Evolutionary conservation across 2,329 filamentous ascomycete species (phyloP).

Genomic region (Acrocalymma vagum): DNA sequence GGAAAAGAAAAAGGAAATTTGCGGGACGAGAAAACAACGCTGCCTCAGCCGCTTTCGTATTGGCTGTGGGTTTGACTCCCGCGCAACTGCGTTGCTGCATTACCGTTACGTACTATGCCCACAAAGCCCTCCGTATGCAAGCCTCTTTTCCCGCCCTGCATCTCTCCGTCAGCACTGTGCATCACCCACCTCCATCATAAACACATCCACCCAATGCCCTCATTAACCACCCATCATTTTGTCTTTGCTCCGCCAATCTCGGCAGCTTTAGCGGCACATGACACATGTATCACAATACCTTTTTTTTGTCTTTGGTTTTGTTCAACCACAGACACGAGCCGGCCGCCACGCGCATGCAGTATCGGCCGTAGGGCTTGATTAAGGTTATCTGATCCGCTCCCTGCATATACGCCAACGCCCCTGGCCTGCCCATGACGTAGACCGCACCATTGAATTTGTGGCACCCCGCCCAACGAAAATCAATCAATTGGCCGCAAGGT

Average conservation of each 20-base stretch:
- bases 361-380: slow-evolving; percentile 23
- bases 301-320: too few relatives aligned
- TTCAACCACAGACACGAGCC: too few relatives aligned
- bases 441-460: too few relatives aligned
- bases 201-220: background rate
- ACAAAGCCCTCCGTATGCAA: slow-evolving; percentile 4
- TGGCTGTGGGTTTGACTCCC: background rate
- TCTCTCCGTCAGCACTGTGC: slow-evolving; percentile 9
- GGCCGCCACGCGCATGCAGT: too few relatives aligned
- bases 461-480: too few relatives aligned
- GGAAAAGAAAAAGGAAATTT: too few relatives aligned
- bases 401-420: too few relatives aligned
- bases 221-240: slow-evolving; percentile 1
- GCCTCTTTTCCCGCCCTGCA: slow-evolving; percentile 9
- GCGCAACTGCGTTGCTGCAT: slow-evolving; percentile 11
- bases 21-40: background rate
- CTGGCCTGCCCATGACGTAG: slow-evolving; percentile 13
- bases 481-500: too few relatives aligned
- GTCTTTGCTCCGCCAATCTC: too few relatives aligned
- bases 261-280: too few relatives aligned
- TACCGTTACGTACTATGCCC: slow-evolving; percentile 25
- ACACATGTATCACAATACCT: too few relatives aligned
- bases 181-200: background rate
- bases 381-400: slow-evolving; percentile 45
- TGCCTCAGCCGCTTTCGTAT: slow-evolving; percentile 1